These are phyloP conservation scores for Leucocoprinus sp. DNA, from an alignment of 768 basidiomycete species.

Conservation along the genomic window DNA sequence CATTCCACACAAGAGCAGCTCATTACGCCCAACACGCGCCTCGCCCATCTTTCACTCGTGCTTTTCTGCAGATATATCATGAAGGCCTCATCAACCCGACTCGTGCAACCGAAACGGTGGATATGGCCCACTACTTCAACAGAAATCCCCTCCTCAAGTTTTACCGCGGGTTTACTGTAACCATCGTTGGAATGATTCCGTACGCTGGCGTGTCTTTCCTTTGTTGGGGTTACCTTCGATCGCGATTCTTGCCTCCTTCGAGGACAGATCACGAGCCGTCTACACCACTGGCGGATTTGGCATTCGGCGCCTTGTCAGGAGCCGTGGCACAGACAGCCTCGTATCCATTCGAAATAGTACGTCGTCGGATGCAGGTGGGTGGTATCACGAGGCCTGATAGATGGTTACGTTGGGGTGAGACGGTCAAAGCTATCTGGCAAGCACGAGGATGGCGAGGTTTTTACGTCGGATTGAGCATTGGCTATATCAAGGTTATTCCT, in stretches of 20 bases:
- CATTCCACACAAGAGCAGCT: slow-evolving; percentile 57
- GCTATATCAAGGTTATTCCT: slow-evolving; percentile 90
- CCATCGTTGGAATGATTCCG: slow-evolving; percentile 86
- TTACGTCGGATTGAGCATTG: slow-evolving; percentile 85
- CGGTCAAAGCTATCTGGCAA: slow-evolving; percentile 55
- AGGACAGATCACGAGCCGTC: slow-evolving; percentile 28
- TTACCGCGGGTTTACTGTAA: slow-evolving; percentile 96
- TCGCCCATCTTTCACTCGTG: slow-evolving; percentile 45
- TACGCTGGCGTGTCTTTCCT: slow-evolving; percentile 95
- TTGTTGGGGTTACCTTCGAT: slow-evolving; percentile 75
- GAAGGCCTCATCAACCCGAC: slow-evolving; percentile 39
- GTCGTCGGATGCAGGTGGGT: slow-evolving; percentile 92
- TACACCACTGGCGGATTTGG: slow-evolving; percentile 56
- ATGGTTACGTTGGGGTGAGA: slow-evolving; percentile 78
- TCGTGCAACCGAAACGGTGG: slow-evolving; percentile 13
- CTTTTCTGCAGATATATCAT: slow-evolving; percentile 59
- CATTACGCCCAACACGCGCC: slow-evolving; percentile 16
- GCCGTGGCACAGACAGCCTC: slow-evolving; percentile 80
- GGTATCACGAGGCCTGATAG: slow-evolving; percentile 70
- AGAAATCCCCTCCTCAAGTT: slow-evolving; percentile 78
- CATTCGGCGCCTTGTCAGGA: slow-evolving; percentile 81
- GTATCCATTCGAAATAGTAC: slow-evolving; percentile 91
- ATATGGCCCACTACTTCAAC: slow-evolving; percentile 33
- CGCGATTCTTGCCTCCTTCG: slow-evolving; percentile 43
- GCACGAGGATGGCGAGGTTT: slow-evolving; percentile 79